Percentiles rank a stretch among this genome's conserved stretches.
These are phyloP conservation scores for Alternaria conjuncta DNA, from an alignment of 2,329 filamentous ascomycete species.

Conservation along the genomic window DNA sequence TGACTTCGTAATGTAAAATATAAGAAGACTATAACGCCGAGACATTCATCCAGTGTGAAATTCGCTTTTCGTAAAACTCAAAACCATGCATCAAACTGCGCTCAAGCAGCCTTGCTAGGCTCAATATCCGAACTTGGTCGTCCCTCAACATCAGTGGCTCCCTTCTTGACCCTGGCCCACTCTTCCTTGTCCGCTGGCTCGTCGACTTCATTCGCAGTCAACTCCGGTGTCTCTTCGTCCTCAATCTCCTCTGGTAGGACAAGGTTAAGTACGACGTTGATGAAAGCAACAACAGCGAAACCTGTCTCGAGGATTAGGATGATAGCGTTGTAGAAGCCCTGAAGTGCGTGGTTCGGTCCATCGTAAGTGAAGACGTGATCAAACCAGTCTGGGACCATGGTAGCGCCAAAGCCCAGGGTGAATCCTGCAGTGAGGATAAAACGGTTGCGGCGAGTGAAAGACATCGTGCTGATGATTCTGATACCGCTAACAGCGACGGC, in stretches of 20 bases:
- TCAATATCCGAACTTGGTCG: conserved; percentile 20
- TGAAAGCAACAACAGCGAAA: conserved; percentile 73
- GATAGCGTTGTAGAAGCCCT: conserved; percentile 75
- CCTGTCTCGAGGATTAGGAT: conserved; percentile 61
- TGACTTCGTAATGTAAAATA: neutral
- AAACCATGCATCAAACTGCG: neutral
- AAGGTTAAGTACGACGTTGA: conserved; percentile 77
- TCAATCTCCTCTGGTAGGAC: conserved; percentile 77
- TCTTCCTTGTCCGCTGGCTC: conserved; percentile 49
- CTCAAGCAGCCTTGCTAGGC: conserved; percentile 16
- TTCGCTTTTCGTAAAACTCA: neutral
- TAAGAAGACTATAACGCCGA: neutral
- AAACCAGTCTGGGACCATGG: conserved; percentile 66
- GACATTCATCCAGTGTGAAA: neutral
- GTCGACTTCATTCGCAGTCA: conserved; percentile 52
- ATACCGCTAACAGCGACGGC: conserved; percentile 80
- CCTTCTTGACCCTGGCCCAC: conserved; percentile 46
- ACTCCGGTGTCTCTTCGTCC: conserved; percentile 59
- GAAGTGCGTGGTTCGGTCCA: conserved; percentile 70
- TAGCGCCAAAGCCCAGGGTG: conserved; percentile 69
- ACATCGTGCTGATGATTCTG: conserved; percentile 73
- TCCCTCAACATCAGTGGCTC: conserved; percentile 25
- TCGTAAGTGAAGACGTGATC: conserved; percentile 73
- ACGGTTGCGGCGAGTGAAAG: conserved; percentile 79
- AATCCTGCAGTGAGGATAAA: conserved; percentile 82